These are phyloP conservation scores for Boletus fagicola DNA, from an alignment of 768 basidiomycete species.

Conservation along the genomic window DNA sequence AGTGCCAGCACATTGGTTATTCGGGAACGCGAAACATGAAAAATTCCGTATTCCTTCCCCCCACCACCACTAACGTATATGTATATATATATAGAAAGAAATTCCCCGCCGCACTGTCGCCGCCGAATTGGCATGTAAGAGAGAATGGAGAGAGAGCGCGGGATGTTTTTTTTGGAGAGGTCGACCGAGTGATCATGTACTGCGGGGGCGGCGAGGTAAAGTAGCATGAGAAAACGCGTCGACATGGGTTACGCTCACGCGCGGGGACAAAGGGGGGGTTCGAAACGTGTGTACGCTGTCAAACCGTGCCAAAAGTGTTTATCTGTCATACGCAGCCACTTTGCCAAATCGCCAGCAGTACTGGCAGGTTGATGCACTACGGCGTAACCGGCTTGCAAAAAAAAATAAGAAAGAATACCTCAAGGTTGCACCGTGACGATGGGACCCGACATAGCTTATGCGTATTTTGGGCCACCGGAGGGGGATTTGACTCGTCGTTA, in stretches of 20 bases:
- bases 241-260: too few relatives aligned
- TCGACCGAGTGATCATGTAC: too few relatives aligned
- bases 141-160: background rate
- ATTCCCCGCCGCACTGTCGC: background rate
- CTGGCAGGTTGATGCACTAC: too few relatives aligned
- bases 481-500: background rate
- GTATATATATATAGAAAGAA: background rate
- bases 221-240: background rate
- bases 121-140: background rate
- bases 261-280: too few relatives aligned
- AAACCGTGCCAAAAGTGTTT: too few relatives aligned
- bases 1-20: background rate
- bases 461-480: background rate
- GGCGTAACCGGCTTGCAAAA: background rate
- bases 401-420: background rate
- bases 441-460: background rate
- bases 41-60: background rate
- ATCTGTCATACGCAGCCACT: too few relatives aligned
- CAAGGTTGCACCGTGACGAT: background rate
- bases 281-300: too few relatives aligned
- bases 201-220: background rate
- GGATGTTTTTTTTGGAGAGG: too few relatives aligned
- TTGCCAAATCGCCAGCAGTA: too few relatives aligned
- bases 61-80: background rate
- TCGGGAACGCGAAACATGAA: background rate